Evolutionary conservation across 2,329 filamentous ascomycete species (phyloP).

Genomic region (Zasmidium angulare): DNA sequence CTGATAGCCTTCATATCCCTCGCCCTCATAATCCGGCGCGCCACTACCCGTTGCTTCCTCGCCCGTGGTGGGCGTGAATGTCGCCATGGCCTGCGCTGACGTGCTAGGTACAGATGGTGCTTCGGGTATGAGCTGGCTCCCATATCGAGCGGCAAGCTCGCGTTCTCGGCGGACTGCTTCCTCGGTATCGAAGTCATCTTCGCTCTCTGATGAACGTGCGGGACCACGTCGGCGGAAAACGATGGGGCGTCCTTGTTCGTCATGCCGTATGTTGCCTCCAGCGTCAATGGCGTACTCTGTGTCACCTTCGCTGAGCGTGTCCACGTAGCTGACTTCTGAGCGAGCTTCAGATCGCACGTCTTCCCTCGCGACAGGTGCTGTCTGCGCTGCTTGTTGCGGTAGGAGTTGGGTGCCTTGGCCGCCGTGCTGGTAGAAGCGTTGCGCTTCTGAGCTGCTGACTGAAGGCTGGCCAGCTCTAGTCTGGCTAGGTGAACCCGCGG

Average conservation of each 20-base stretch:
- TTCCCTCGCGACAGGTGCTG: slow-evolving; percentile 25
- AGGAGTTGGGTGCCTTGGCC: slow-evolving; percentile 32
- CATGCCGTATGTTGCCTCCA: slow-evolving; percentile 60
- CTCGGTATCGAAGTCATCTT: slow-evolving; percentile 57
- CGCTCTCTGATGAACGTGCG: slow-evolving; percentile 26
- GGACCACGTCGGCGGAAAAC: slow-evolving; percentile 43
- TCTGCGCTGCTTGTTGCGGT: slow-evolving; percentile 35
- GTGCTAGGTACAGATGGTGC: slow-evolving; percentile 32
- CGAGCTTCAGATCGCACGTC: slow-evolving; percentile 25
- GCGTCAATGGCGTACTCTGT: slow-evolving; percentile 70
- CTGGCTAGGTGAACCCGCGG: slow-evolving; percentile 6
- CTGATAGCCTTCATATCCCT: slow-evolving; percentile 65
- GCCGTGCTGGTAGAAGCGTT: slow-evolving; percentile 49
- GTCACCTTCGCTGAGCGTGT: slow-evolving; percentile 61
- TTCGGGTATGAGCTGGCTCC: slow-evolving; percentile 33
- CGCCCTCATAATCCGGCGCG: slow-evolving; percentile 42
- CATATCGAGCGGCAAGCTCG: slow-evolving; percentile 49
- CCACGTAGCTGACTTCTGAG: slow-evolving; percentile 39
- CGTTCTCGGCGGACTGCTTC: slow-evolving; percentile 51
- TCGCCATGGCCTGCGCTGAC: slow-evolving; percentile 35
- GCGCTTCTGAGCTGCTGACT: slow-evolving; percentile 24
- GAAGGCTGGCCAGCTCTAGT: slow-evolving; percentile 10
- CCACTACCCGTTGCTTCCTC: slow-evolving; percentile 18
- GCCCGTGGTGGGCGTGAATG: slow-evolving; percentile 18
- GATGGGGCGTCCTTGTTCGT: slow-evolving; percentile 62